A percentile compares a stretch with the other conserved stretches of the same genome.
Evolutionary conservation across 176 grass and related monocot species (phyloP).

Genomic region (Ensete ventricosum): DNA sequence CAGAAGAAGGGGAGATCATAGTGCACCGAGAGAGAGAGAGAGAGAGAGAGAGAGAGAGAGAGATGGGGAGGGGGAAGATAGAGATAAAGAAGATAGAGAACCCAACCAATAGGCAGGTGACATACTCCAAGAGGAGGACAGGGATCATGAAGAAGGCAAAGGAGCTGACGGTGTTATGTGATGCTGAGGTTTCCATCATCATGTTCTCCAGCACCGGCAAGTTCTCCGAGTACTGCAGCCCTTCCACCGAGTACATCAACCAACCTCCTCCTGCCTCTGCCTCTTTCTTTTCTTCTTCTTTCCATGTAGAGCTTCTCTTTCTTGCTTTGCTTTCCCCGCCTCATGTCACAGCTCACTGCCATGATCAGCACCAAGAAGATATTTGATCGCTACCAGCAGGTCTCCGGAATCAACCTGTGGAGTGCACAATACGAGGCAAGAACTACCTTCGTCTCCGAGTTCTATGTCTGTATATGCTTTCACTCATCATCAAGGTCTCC

Average conservation of each 20-base stretch:
- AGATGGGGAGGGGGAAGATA: conserved; percentile 95
- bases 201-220: conserved; percentile 97
- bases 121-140: conserved; percentile 84
- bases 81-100: conserved; percentile 99
- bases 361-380: conserved; percentile 59
- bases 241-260: conserved; percentile 46
- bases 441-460: background rate
- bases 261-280: background rate
- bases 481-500: background rate
- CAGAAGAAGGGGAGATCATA: background rate
- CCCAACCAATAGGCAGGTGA: conserved; percentile 88
- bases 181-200: conserved; percentile 89
- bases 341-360: background rate
- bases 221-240: conserved; percentile 91
- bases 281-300: background rate
- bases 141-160: conserved; percentile 98
- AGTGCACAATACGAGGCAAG: conserved; percentile 79
- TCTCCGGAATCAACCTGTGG: conserved; percentile 61
- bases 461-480: background rate
- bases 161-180: conserved; percentile 93
- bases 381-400: conserved; percentile 86
- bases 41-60: background rate
- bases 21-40: background rate
- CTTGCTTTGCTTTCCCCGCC: background rate
- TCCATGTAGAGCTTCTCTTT: background rate